phyloP scores from a whole-genome alignment of 2,329 filamentous ascomycete species.

The Nemania diffusa region DNA sequence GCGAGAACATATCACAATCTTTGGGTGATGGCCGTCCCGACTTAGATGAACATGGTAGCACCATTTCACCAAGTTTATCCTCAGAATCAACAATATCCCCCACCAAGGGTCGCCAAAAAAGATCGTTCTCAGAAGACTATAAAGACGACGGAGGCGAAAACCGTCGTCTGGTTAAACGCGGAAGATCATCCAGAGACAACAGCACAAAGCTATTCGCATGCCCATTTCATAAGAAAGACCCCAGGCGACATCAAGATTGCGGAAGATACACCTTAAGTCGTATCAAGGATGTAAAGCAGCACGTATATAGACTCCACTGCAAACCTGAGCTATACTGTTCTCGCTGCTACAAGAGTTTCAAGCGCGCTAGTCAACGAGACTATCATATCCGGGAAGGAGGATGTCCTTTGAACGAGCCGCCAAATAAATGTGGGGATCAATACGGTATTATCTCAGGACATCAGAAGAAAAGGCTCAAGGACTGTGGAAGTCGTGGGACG shows the following conservation, averaged over 20 bases:
- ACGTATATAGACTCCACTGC: constrained; percentile 27
- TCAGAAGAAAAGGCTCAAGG: constrained; percentile 15
- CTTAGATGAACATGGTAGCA: not conserved
- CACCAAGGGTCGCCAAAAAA: constrained; percentile 1
- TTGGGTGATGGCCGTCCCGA: not conserved
- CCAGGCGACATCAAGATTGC: constrained; percentile 7
- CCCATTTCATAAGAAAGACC: constrained; percentile 25
- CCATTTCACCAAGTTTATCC: no score
- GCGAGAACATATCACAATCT: not conserved
- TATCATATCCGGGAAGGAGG: constrained; percentile 8
- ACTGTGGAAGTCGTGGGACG: constrained; percentile 11
- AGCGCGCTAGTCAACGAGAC: constrained; percentile 11
- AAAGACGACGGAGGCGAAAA: not conserved
- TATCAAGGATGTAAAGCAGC: constrained; percentile 29
- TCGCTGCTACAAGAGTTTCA: constrained; percentile 11
- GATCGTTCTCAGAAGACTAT: not conserved
- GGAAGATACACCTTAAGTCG: constrained; percentile 15
- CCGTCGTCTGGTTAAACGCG: not conserved
- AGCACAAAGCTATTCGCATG: constrained; percentile 6
- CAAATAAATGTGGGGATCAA: not conserved
- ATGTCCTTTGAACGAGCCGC: constrained; percentile 5
- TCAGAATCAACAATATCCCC: not conserved
- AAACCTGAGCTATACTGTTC: constrained; percentile 26
- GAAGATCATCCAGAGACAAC: not conserved
- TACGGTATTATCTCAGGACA: constrained; percentile 15